Evolutionary conservation across 495 filamentous ascomycete genomes (phyloP), one percentile per base, ranked within the genome.

Genomic region (Poronia punctata): DNA sequence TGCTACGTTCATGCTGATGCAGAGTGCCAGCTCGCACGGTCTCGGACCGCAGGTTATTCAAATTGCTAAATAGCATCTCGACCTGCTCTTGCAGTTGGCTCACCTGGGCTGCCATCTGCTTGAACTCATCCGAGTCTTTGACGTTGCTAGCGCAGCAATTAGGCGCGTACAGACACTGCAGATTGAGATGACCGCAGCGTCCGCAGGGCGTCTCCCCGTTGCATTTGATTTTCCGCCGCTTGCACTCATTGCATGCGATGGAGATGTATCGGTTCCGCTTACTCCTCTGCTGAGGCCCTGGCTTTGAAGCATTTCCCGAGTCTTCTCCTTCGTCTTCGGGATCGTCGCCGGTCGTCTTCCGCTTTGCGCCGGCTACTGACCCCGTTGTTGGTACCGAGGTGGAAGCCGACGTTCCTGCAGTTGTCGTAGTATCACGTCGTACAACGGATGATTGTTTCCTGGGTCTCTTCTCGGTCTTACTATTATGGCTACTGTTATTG

Each of bases 171-270:
- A 90, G 71, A 55, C 88, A 93, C 48, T 82, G 77, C 31, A 92
- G 74, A 31, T 71, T 75, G 48, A 90, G 78, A 44, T 89, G 83
- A 33, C 88, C 88, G 59, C 88, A 95, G 38, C 88, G 75, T 48
- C 83, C 78, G 49, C 88, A 95, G 0, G 88, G 88, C 0, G 68
- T 77, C 52, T 92, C 73, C 28, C 88, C 88, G 59, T 92, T 90
- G 64, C 88, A 95, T 57, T 92, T 92, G 61, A 95, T 93, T 64
- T 95, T 93, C 35, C 87, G 79, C 17, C 86, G 72, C 52, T 92
- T 93, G 64, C 87, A 94, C 56, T 90, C 85, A 49, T 88, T 90
- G 54, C 83, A 87, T 53, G 88, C 88, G 50, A 95, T 92, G 24
- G 85, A 88, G 56, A 92, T 90, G 65, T 95, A 95, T 47, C 69